Evolutionary conservation across 306 rosid genomes (phyloP), one percentile per base, ranked within the genome.

Genomic region (Vicia sativa): DNA sequence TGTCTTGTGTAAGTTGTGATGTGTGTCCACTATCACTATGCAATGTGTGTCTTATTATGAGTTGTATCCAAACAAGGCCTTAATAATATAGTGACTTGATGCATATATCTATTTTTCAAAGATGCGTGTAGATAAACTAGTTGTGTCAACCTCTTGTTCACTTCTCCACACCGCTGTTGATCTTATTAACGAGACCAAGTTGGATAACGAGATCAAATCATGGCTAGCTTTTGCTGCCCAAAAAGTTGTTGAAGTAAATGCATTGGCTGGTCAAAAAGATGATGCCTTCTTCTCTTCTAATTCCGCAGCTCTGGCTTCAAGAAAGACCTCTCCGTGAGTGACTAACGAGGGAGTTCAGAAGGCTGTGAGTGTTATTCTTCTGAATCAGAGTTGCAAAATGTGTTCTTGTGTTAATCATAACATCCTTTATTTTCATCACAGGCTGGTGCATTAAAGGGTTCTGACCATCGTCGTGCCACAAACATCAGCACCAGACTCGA

Each of bases 161-260:
- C 92, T 87, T 84, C 96, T 87, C 62, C 96, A 90, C 77, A 90
- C 96, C 28, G 95, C 96, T 71, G 96, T 90, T 71, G 96, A 90
- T 71, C 96, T 90, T 67, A 85, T 73, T 43, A 90, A 90, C 26
- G 96, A 90, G 78, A 82, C 95, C 64, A 90, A 90, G 89, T 73
- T 90, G 61, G 96, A 90, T 65, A 44, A 75, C 12, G 96, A 90
- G 77, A 85, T 90, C 52, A 90, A 87, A 59, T 90, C 96, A 46
- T 90, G 96, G 96, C 74, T 90, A 2, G 96, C 96, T 67, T 90
- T 90, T 83, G 96, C 96, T 67, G 96, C 96, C 5, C 96, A 90
- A 80, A 90, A 90, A 76, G 43, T 90, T 78, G 78, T 90, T 67
- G 96, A 90, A 84, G 96, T 90, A 21, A 87, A 87, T 82, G 96